A percentile compares a stretch with the other conserved stretches of the same genome.
phyloP scores from a whole-genome alignment of 2,329 filamentous ascomycete species.

The Epichloe scottii region DNA sequence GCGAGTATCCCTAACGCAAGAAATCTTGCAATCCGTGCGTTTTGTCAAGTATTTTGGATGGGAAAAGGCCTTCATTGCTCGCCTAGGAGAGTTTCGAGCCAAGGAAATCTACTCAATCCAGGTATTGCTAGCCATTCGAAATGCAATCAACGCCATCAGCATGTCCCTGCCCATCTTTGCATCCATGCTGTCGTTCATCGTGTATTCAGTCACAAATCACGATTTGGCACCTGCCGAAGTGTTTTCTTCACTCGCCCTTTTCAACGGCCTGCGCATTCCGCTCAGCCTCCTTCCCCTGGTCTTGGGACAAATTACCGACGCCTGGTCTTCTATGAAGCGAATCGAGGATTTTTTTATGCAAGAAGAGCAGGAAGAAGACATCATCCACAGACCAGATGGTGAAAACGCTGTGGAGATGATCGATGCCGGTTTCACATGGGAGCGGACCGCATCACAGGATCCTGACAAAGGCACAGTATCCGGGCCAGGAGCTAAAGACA shows the following conservation, averaged over 20 bases:
- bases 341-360: slow-evolving; percentile 81
- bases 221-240: slow-evolving; percentile 60
- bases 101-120: slow-evolving; percentile 78
- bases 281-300: slow-evolving; percentile 82
- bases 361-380: slow-evolving; percentile 71
- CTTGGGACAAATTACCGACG: slow-evolving; percentile 81
- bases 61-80: slow-evolving; percentile 75
- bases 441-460: slow-evolving; percentile 48
- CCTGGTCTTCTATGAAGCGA: slow-evolving; percentile 69
- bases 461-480: slow-evolving; percentile 22
- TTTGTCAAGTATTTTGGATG: slow-evolving; percentile 97
- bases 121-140: slow-evolving; percentile 67
- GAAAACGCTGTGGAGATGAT: slow-evolving; percentile 61
- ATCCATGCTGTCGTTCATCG: slow-evolving; percentile 91
- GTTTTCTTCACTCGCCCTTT: slow-evolving; percentile 87
- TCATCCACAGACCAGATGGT: slow-evolving; percentile 39
- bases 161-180: slow-evolving; percentile 86
- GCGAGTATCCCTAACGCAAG: slow-evolving; percentile 80
- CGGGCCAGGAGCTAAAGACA: slow-evolving; percentile 29
- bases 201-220: slow-evolving; percentile 55
- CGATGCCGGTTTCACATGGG: slow-evolving; percentile 78
- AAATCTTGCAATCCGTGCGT: slow-evolving; percentile 79
- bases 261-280: slow-evolving; percentile 83
- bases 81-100: slow-evolving; percentile 60
- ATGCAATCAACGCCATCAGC: slow-evolving; percentile 72